Evolutionary conservation across 2,329 filamentous ascomycete species (phyloP), one percentile per base, ranked within the genome.

Genomic region (Beauveria sp.): DNA sequence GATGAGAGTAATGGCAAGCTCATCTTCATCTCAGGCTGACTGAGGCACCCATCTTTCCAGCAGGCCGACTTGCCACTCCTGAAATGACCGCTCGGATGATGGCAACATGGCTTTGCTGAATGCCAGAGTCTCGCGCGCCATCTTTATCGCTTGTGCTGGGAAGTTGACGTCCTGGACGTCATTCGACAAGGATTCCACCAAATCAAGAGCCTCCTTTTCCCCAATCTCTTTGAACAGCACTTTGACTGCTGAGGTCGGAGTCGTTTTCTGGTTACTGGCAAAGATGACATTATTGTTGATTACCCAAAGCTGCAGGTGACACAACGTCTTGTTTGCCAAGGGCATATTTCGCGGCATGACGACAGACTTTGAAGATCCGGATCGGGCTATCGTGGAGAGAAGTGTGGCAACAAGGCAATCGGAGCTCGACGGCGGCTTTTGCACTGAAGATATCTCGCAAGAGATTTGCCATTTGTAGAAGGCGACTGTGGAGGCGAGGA

Each of bases 61-160:
- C 20, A 91, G 70, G 2, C 86, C 87, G 5, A 91, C 85, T 28
- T 80, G 79, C 88, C 88, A 91, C n/a, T 80, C 82, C 69, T 83
- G 79, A 66, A 89, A 88, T 31, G 67, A 74, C 61, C 84, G 78
- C 63, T 87, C 83, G 9, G 75, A 75, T 0, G 66, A 69, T 1
- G 88, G 88, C 9, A 91, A 69, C 18, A 85, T 68, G 3, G 64
- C 48, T 42, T 79, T 83, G 65, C 81, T 86, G 8, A 68, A 69
- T 12, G 75, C 69, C 28, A 91, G 73, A 10, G 71, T 73, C 6
- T 67, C 64, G 1, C 71, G 66, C 7, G 87, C 71, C 34, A 75
- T 74, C 5, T 70, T 62, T 31, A 87, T 82, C 5, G 83, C 77
- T 5, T 77, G 73, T 1, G 64, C 65, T 0, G 86, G 84, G 38